Evolutionary conservation across 2,329 filamentous ascomycete species (phyloP).

Genomic region (Acrodontium crateriforme): DNA sequence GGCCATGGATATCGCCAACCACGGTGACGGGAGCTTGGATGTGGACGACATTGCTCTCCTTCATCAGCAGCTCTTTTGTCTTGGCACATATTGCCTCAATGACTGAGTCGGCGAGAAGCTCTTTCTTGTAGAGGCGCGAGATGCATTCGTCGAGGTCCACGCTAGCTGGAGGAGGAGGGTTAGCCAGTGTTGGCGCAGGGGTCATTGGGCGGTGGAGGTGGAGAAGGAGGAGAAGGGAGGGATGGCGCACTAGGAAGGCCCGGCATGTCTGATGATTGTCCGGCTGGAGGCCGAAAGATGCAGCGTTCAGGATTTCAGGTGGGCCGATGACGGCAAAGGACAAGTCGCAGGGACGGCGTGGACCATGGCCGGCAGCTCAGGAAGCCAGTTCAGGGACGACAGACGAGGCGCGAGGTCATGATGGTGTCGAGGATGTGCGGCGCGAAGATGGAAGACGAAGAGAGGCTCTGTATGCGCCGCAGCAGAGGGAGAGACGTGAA

Average conservation of each 20-base stretch:
- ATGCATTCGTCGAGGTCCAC: conserved; percentile 99
- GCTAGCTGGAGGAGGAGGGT: conserved; percentile 46
- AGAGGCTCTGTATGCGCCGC: too few relatives aligned
- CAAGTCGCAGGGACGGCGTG: too few relatives aligned
- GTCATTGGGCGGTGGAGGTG: not conserved
- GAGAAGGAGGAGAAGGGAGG: not conserved
- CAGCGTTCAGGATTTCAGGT: too few relatives aligned
- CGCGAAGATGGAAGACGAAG: too few relatives aligned
- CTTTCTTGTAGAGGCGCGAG: conserved; percentile 88
- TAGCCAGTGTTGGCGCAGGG: conserved; percentile 3
- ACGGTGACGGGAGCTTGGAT: conserved; percentile 92
- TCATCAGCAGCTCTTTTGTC: conserved; percentile 97
- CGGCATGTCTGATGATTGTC: conserved; percentile 30
- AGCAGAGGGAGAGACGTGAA: too few relatives aligned
- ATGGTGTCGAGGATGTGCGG: too few relatives aligned
- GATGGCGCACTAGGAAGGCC: conserved; percentile 34
- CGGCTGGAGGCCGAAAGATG: too few relatives aligned
- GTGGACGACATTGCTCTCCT: conserved; percentile 98
- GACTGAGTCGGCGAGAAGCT: conserved; percentile 90
- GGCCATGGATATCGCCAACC: conserved; percentile 94
- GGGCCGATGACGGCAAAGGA: too few relatives aligned
- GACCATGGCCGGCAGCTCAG: too few relatives aligned
- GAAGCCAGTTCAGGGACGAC: too few relatives aligned
- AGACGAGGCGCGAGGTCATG: too few relatives aligned
- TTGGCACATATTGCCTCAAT: conserved; percentile 99